Conservation (phyloP, 495 filamentous ascomycete genomes). For the Peziza echinospora region DNA sequence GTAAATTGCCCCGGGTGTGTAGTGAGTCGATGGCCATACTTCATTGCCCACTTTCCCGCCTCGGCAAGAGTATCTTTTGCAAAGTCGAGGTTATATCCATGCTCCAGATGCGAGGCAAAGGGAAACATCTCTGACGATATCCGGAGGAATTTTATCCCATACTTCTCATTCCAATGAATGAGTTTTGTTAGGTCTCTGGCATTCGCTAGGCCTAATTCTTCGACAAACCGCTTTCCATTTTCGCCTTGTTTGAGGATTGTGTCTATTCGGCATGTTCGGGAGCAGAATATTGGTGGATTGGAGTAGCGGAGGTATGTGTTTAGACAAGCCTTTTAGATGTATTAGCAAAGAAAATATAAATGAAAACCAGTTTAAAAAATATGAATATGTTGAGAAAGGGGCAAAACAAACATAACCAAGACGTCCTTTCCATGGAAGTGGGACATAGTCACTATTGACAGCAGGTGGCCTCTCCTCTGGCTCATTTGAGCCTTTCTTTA, state of each 20-base stretch:
- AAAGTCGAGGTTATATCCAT: constrained; percentile 78
- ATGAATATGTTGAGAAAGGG: no score
- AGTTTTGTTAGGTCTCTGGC: constrained; percentile 65
- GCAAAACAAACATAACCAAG: constrained; percentile 56
- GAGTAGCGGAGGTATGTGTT: constrained; percentile 80
- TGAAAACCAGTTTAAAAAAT: no score
- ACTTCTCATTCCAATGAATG: constrained; percentile 81
- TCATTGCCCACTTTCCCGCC: constrained; percentile 53
- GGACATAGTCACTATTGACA: constrained; percentile 68
- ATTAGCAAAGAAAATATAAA: not conserved
- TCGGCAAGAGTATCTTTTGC: constrained; percentile 57
- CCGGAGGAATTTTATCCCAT: constrained; percentile 80
- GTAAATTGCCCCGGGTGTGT: constrained; percentile 90
- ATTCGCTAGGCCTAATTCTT: constrained; percentile 61
- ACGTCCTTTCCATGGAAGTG: constrained; percentile 80
- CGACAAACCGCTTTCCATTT: constrained; percentile 46
- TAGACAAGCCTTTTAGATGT: constrained; percentile 37
- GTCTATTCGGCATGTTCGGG: constrained; percentile 74
- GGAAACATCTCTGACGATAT: constrained; percentile 93
- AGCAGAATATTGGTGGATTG: constrained; percentile 73
- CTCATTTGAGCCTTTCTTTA: constrained; percentile 22
- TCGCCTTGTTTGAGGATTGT: constrained; percentile 70
- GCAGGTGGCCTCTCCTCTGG: constrained; percentile 41
- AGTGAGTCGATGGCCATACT: constrained; percentile 67
- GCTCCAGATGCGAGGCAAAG: constrained; percentile 69